A percentile compares a stretch with the other conserved stretches of the same genome.
phyloP scores from a whole-genome alignment of 2,329 filamentous ascomycete genomes.

The Colletotrichum sp. region DNA sequence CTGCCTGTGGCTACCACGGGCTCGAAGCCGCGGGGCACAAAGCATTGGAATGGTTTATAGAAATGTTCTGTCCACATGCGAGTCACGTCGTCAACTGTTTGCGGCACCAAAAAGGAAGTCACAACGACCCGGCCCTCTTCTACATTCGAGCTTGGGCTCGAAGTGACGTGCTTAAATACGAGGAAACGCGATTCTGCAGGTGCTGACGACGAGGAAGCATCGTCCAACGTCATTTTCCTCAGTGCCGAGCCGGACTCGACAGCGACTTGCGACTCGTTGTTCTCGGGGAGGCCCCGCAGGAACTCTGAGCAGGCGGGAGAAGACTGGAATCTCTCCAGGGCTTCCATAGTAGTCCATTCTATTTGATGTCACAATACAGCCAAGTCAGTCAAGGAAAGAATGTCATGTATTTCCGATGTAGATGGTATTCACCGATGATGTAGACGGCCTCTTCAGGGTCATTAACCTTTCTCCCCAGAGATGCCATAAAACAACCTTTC shows the following conservation, averaged over 20 bases:
- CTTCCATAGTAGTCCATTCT: conserved; percentile 19
- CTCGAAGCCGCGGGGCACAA: not conserved
- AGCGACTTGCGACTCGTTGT: not conserved
- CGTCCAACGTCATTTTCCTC: not conserved
- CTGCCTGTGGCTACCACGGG: not conserved
- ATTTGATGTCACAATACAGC: not conserved
- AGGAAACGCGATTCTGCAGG: not conserved
- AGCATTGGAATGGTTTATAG: not conserved
- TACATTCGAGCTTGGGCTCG: not conserved
- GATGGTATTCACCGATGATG: conserved; percentile 18
- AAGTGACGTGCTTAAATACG: not conserved
- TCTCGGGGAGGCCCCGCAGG: conserved; percentile 20
- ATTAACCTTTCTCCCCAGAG: conserved; percentile 24
- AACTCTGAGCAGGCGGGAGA: conserved; percentile 25
- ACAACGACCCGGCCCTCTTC: conserved; percentile 7
- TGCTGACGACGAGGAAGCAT: not conserved
- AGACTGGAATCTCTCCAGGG: conserved; percentile 21
- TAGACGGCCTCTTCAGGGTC: conserved; percentile 24
- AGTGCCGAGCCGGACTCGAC: not conserved
- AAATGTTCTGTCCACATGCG: not conserved
- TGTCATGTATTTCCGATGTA: not conserved
- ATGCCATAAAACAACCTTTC: not conserved
- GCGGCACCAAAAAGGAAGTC: conserved; percentile 8
- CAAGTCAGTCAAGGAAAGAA: not conserved
- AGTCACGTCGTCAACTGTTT: not conserved